phyloP scores from a whole-genome alignment of 768 basidiomycete genomes.

The Boletales sp. region DNA sequence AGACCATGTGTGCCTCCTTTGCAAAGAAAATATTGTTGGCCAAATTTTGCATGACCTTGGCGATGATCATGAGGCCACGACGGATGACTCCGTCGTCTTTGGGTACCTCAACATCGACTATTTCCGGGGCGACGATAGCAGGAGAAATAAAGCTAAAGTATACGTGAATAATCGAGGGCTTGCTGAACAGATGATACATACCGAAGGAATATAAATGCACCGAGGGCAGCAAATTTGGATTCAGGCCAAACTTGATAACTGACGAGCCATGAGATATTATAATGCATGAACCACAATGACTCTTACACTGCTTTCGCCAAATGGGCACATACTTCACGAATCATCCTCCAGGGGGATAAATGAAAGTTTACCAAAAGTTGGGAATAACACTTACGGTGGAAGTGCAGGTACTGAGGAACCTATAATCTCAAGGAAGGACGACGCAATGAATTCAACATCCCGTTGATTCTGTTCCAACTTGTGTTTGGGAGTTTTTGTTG shows the following conservation, averaged over 20 bases:
- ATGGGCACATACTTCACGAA: conserved; percentile 83
- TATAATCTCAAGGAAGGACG: conserved; percentile 73
- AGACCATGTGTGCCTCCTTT: conserved; percentile 84
- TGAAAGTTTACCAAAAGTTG: background rate
- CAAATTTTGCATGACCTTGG: conserved; percentile 89
- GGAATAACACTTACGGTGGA: conserved; percentile 58
- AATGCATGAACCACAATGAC: conserved; percentile 1
- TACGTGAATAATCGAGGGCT: conserved; percentile 1
- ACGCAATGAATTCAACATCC: conserved; percentile 70
- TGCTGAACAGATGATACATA: conserved; percentile 23
- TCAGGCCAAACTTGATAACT: conserved; percentile 73
- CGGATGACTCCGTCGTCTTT: conserved; percentile 59
- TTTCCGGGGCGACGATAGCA: conserved; percentile 82
- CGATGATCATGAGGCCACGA: conserved; percentile 79
- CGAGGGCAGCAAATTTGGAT: conserved; percentile 76
- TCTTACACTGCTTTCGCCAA: conserved; percentile 76
- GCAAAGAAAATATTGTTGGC: conserved; percentile 94
- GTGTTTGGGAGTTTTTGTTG: conserved; percentile 52
- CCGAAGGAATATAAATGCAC: conserved; percentile 91
- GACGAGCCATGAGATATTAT: conserved; percentile 11
- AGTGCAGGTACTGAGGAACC: conserved; percentile 64
- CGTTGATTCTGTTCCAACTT: conserved; percentile 64
- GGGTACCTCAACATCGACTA: conserved; percentile 77
- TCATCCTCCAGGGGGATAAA: conserved; percentile 52
- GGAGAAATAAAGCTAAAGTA: conserved; percentile 81